A percentile compares a stretch with the other conserved stretches of the same genome.
Conservation (phyloP, 495 filamentous ascomycete species). For the Aspergillus panamensis region DNA sequence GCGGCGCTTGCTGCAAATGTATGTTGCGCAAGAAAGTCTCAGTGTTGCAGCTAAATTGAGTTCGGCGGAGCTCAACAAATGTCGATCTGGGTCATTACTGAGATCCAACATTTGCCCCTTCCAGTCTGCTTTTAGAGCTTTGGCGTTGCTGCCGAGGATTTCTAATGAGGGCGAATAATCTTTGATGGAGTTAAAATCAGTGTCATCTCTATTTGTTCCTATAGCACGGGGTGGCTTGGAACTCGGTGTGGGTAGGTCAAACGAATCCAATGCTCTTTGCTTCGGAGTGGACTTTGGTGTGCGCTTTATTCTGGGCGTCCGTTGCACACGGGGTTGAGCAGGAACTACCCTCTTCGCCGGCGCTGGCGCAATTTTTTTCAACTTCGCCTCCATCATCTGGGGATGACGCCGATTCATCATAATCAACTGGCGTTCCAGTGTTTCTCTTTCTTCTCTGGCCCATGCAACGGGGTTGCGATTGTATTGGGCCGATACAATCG, state of each 20-base stretch:
- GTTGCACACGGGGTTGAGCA: slow-evolving; percentile 31
- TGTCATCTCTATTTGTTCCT: slow-evolving; percentile 73
- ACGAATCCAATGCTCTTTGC: slow-evolving; percentile 43
- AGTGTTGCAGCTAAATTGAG: slow-evolving; percentile 73
- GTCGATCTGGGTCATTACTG: slow-evolving; percentile 69
- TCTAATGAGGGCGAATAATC: slow-evolving; percentile 73
- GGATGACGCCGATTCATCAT: slow-evolving; percentile 45
- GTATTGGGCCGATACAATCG: slow-evolving; percentile 58
- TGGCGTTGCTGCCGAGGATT: slow-evolving; percentile 62
- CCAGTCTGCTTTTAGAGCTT: slow-evolving; percentile 79
- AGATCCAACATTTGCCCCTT: slow-evolving; percentile 79
- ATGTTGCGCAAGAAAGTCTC: slow-evolving; percentile 83
- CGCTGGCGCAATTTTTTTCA: slow-evolving; percentile 51
- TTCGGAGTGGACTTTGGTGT: slow-evolving; percentile 48
- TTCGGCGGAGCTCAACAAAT: slow-evolving; percentile 78
- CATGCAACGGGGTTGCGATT: slow-evolving; percentile 56
- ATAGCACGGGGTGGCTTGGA: slow-evolving; percentile 41
- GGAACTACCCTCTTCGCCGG: slow-evolving; percentile 31
- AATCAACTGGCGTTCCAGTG: slow-evolving; percentile 48
- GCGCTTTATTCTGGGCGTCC: slow-evolving; percentile 42
- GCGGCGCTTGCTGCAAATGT: slow-evolving; percentile 90
- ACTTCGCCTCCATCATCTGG: slow-evolving; percentile 27
- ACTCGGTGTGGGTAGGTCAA: slow-evolving; percentile 36
- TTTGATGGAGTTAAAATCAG: slow-evolving; percentile 72
- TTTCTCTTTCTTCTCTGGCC: slow-evolving; percentile 60